Conservation (phyloP, 768 basidiomycete genomes). For the Leccinum ochraceum region DNA sequence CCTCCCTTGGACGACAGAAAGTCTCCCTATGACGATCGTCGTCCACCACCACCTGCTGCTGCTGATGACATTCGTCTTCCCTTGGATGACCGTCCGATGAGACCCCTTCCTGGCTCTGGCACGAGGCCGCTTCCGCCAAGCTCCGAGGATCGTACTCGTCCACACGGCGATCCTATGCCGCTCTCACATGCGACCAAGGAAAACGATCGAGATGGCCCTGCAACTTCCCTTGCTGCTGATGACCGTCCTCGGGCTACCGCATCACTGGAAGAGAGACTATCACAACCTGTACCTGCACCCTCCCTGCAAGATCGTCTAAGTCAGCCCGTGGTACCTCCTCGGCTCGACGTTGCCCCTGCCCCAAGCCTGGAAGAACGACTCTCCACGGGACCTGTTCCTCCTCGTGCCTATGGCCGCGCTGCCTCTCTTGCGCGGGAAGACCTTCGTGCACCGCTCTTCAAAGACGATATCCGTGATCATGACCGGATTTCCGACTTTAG, state of each 20-base stretch:
- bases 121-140: slow-evolving; percentile 13
- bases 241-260: slow-evolving; percentile 29
- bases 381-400: slow-evolving; percentile 33
- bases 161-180: slow-evolving; percentile 21
- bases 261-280: slow-evolving; percentile 43
- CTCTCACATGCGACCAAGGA: slow-evolving; percentile 17
- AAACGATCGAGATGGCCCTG: slow-evolving; percentile 32
- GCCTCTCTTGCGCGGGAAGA: slow-evolving; percentile 37
- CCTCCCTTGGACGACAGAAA: slow-evolving; percentile 37
- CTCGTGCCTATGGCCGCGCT: slow-evolving; percentile 24
- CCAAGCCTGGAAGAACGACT: slow-evolving; percentile 45
- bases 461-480: slow-evolving; percentile 33
- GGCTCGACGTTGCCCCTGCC: slow-evolving; percentile 27
- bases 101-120: slow-evolving; percentile 28
- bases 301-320: slow-evolving; percentile 41
- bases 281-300: slow-evolving; percentile 33
- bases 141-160: slow-evolving; percentile 25
- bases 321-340: slow-evolving; percentile 30
- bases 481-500: slow-evolving; percentile 27
- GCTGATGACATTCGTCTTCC: slow-evolving; percentile 27
- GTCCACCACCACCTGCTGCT: slow-evolving; percentile 12
- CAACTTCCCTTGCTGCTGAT: slow-evolving; percentile 21
- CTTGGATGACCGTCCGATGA: slow-evolving; percentile 36
- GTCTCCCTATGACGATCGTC: slow-evolving; percentile 33
- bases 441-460: slow-evolving; percentile 31